Conservation (phyloP, 495 filamentous ascomycete genomes). For the Daldinia childiae region DNA sequence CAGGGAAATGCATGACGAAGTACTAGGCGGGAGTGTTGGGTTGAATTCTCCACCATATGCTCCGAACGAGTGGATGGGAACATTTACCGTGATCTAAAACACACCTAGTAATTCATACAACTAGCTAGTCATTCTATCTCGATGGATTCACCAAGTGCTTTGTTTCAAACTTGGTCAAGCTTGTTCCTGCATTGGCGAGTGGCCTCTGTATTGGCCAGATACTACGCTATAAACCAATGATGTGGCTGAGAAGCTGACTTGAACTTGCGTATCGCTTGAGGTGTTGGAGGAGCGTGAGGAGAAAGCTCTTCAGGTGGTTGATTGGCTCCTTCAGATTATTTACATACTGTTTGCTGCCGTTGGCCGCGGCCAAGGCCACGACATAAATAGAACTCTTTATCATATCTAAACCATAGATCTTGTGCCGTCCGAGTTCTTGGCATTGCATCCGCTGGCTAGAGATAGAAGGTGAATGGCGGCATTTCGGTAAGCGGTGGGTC, state of each 20-base stretch:
- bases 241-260: slow-evolving; percentile 35
- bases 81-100: slow-evolving; percentile 25
- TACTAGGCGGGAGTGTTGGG: not conserved
- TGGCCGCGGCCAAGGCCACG: slow-evolving; percentile 29
- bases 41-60: slow-evolving; percentile 13
- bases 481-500: slow-evolving; percentile 15
- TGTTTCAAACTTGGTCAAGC: slow-evolving; percentile 38
- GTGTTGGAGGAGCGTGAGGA: slow-evolving; percentile 27
- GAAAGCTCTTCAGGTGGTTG: slow-evolving; percentile 31
- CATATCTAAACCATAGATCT: slow-evolving; percentile 38
- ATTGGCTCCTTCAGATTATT: slow-evolving; percentile 40
- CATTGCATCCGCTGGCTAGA: slow-evolving; percentile 34
- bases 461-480: slow-evolving; percentile 19
- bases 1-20: not conserved
- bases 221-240: slow-evolving; percentile 24
- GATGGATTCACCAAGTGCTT: slow-evolving; percentile 29
- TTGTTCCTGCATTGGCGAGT: slow-evolving; percentile 36
- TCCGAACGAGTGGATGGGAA: slow-evolving; percentile 21
- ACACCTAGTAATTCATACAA: slow-evolving; percentile 9
- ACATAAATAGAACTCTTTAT: slow-evolving; percentile 40
- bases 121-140: slow-evolving; percentile 26
- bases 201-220: slow-evolving; percentile 3
- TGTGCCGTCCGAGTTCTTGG: slow-evolving; percentile 35
- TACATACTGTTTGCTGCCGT: slow-evolving; percentile 24
- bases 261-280: slow-evolving; percentile 35